phyloP scores from a whole-genome alignment of 208 protist species.

The Crithidia thermophila region DNA sequence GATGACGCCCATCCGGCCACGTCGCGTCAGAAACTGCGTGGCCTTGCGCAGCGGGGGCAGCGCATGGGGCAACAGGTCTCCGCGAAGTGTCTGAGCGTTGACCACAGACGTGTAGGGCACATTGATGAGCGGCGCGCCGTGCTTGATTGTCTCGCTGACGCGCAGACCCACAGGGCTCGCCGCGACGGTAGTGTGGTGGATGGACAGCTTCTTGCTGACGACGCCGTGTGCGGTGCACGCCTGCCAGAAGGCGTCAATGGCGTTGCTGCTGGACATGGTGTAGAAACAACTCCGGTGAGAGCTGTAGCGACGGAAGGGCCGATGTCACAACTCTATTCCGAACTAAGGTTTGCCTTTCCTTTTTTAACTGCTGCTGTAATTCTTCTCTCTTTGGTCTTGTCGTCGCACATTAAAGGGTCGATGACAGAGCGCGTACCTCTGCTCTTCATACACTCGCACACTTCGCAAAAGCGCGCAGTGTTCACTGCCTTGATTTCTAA shows the following conservation, averaged over 20 bases:
- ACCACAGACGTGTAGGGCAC: constrained; percentile 74
- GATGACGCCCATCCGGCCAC: constrained; percentile 47
- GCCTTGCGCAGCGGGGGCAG: constrained; percentile 54
- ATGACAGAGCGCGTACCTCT: no score
- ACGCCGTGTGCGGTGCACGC: constrained; percentile 63
- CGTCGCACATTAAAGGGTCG: no score
- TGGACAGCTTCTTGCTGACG: constrained; percentile 55
- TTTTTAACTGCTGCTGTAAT: no score
- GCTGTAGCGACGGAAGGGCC: no score
- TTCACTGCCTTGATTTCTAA: no score
- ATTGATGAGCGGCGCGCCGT: constrained; percentile 58
- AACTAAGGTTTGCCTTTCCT: no score
- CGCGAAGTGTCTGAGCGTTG: constrained; percentile 72
- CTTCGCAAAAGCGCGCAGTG: no score
- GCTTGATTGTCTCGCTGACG: constrained; percentile 39
- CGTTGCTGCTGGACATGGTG: not conserved
- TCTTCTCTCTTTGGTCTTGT: no score
- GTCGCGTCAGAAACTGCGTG: constrained; percentile 53
- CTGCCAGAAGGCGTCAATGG: constrained; percentile 60
- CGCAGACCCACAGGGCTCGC: constrained; percentile 43
- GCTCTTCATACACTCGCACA: no score
- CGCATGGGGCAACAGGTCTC: constrained; percentile 43
- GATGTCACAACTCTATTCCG: no score
- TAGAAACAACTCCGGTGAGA: no score
- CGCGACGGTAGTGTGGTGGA: constrained; percentile 20